phyloP scores from a whole-genome alignment of 805 yeast genomes.

The Cyberlindnera nakhonratchasimensis region DNA sequence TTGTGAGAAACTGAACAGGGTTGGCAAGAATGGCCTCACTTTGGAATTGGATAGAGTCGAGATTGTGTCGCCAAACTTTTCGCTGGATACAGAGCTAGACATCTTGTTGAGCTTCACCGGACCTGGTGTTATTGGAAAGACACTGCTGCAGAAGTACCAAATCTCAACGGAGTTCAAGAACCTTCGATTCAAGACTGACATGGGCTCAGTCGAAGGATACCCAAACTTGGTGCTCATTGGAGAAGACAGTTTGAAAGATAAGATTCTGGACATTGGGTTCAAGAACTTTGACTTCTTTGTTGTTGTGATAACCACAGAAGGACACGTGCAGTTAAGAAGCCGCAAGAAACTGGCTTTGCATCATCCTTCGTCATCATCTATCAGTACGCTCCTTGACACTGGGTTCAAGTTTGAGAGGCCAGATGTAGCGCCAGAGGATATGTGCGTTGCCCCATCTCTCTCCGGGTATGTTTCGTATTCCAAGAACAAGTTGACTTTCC shows the following conservation, averaged over 20 bases:
- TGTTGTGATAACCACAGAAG: constrained; percentile 39
- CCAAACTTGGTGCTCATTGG: constrained; percentile 22
- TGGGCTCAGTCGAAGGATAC: constrained; percentile 20
- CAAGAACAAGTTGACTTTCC: constrained; percentile 15
- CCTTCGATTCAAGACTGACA: constrained; percentile 20
- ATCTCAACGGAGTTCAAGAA: constrained; percentile 24
- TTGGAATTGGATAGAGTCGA: constrained; percentile 35
- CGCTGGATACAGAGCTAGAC: constrained; percentile 41
- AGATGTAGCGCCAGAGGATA: constrained; percentile 31
- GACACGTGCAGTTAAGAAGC: constrained; percentile 43
- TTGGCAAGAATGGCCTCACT: constrained; percentile 29
- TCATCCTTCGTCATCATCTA: constrained; percentile 29
- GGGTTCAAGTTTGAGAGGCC: constrained; percentile 49
- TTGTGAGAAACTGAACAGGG: constrained; percentile 25
- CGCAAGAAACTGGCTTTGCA: constrained; percentile 31
- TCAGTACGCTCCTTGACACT: constrained; percentile 46
- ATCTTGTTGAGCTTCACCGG: constrained; percentile 40
- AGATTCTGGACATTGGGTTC: constrained; percentile 32
- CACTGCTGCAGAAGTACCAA: constrained; percentile 25
- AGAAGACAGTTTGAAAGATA: constrained; percentile 23
- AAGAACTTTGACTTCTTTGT: constrained; percentile 39
- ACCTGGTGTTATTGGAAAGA: constrained; percentile 19
- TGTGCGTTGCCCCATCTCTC: constrained; percentile 49
- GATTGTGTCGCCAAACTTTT: constrained; percentile 43
- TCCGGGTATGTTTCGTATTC: constrained; percentile 38